Evolutionary conservation across 2,329 filamentous ascomycete genomes (phyloP).

Genomic region (Clathrospora elynae): DNA sequence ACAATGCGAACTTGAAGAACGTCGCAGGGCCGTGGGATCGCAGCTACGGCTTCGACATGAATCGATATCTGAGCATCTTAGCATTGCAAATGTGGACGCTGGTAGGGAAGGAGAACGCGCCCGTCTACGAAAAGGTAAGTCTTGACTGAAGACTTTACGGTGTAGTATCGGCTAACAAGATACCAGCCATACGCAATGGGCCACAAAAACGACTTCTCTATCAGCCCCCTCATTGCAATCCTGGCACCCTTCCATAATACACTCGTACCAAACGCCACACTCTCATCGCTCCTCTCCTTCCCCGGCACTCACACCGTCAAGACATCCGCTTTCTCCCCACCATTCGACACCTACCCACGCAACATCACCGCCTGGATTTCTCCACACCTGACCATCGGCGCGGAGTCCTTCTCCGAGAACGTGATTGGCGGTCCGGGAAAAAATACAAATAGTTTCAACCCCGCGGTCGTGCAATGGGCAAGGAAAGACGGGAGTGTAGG

Average conservation of each 20-base stretch:
- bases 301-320: conserved; percentile 59
- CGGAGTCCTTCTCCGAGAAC: conserved; percentile 62
- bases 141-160: not conserved
- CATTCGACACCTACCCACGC: conserved; percentile 61
- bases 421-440: conserved; percentile 61
- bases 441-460: conserved; percentile 61
- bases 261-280: conserved; percentile 51
- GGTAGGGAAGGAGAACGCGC: conserved; percentile 55
- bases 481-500: conserved; percentile 37
- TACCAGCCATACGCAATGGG: conserved; percentile 59
- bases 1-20: conserved; percentile 64
- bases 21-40: conserved; percentile 69
- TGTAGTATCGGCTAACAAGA: conserved; percentile 1
- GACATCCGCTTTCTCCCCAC: conserved; percentile 62
- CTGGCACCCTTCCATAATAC: conserved; percentile 57
- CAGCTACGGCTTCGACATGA: conserved; percentile 68
- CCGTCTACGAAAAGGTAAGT: conserved; percentile 40
- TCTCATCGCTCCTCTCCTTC: conserved; percentile 54
- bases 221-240: conserved; percentile 62
- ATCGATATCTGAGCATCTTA: conserved; percentile 63
- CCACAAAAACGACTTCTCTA: conserved; percentile 64
- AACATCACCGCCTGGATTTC: conserved; percentile 66
- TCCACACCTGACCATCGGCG: conserved; percentile 63
- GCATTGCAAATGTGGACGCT: conserved; percentile 64
- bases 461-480: conserved; percentile 65